Conservation (phyloP, 2,329 filamentous ascomycete genomes). For the Aaosphaeria pasadenensis region DNA sequence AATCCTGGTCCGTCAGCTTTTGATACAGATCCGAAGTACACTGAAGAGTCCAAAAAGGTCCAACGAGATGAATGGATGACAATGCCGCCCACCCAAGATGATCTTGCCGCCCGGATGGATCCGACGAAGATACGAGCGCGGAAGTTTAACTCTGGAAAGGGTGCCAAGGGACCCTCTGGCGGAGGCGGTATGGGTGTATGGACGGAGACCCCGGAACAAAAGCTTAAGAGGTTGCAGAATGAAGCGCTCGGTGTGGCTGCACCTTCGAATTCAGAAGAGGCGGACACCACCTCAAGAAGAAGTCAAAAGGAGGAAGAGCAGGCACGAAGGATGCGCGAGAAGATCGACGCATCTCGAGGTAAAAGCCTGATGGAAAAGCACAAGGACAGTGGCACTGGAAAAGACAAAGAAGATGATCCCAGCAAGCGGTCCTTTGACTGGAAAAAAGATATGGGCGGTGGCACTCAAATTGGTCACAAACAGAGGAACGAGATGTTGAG, state of each 20-base stretch:
- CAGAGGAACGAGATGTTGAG: slow-evolving; percentile 77
- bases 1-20: slow-evolving; percentile 24
- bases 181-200: slow-evolving; percentile 64
- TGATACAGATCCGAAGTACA: slow-evolving; percentile 28
- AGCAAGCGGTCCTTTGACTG: slow-evolving; percentile 84
- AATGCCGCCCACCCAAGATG: slow-evolving; percentile 49
- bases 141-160: slow-evolving; percentile 74
- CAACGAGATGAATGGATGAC: slow-evolving; percentile 71
- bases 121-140: slow-evolving; percentile 79
- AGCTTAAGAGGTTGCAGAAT: slow-evolving; percentile 74
- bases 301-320: slow-evolving; percentile 45
- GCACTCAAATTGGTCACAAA: slow-evolving; percentile 66
- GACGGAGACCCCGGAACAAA: slow-evolving; percentile 90
- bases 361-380: slow-evolving; percentile 49
- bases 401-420: slow-evolving; percentile 79
- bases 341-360: slow-evolving; percentile 45
- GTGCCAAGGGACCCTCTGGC: slow-evolving; percentile 44
- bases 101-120: slow-evolving; percentile 62
- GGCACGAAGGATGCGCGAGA: slow-evolving; percentile 54
- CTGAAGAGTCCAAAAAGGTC: slow-evolving; percentile 41
- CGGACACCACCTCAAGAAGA: slow-evolving; percentile 25
- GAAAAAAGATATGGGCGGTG: slow-evolving; percentile 88
- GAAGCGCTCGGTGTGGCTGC: slow-evolving; percentile 72
- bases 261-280: slow-evolving; percentile 28
- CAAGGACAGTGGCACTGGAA: slow-evolving; percentile 46